A percentile compares a stretch with the other conserved stretches of the same genome.
Evolutionary conservation across 2,329 filamentous ascomycete genomes (phyloP).

Genomic region (Aureobasidium vineae): DNA sequence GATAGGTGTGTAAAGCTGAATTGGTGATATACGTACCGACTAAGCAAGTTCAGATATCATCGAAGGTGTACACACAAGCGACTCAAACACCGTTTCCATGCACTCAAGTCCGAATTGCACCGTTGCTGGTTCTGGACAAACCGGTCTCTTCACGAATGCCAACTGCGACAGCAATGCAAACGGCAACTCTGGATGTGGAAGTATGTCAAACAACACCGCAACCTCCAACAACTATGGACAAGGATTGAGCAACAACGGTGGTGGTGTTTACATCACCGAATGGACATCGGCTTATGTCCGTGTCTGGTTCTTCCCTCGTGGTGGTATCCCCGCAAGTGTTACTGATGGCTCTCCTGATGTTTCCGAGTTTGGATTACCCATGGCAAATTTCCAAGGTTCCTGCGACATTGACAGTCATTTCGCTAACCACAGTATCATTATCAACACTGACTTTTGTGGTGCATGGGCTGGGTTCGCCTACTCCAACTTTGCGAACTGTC

Average conservation of each 20-base stretch:
- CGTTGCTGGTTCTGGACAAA: slow-evolving; percentile 36
- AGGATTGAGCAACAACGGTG: slow-evolving; percentile 35
- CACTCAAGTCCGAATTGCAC: slow-evolving; percentile 38
- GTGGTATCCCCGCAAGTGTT: slow-evolving; percentile 45
- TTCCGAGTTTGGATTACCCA: slow-evolving; percentile 59
- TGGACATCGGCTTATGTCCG: slow-evolving; percentile 39
- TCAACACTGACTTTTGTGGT: slow-evolving; percentile 45
- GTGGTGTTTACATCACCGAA: slow-evolving; percentile 40
- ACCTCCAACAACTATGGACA: slow-evolving; percentile 39
- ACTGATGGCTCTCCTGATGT: slow-evolving; percentile 54
- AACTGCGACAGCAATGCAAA: slow-evolving; percentile 35
- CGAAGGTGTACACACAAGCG: slow-evolving; percentile 38
- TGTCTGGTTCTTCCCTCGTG: slow-evolving; percentile 40
- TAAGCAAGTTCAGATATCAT: slow-evolving; percentile 37
- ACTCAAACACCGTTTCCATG: slow-evolving; percentile 35
- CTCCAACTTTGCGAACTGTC: slow-evolving; percentile 34
- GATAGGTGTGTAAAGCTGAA: slow-evolving; percentile 32
- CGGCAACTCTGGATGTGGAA: slow-evolving; percentile 38
- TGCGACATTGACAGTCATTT: slow-evolving; percentile 43
- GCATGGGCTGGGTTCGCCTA: slow-evolving; percentile 40
- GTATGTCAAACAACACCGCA: slow-evolving; percentile 28
- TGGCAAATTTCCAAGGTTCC: slow-evolving; percentile 59
- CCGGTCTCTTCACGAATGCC: slow-evolving; percentile 32
- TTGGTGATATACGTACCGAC: background rate
- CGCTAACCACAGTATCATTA: slow-evolving; percentile 41